Evolutionary conservation across 106 monocot genomes (phyloP).

Genomic region (Platanthera guangdongensis): DNA sequence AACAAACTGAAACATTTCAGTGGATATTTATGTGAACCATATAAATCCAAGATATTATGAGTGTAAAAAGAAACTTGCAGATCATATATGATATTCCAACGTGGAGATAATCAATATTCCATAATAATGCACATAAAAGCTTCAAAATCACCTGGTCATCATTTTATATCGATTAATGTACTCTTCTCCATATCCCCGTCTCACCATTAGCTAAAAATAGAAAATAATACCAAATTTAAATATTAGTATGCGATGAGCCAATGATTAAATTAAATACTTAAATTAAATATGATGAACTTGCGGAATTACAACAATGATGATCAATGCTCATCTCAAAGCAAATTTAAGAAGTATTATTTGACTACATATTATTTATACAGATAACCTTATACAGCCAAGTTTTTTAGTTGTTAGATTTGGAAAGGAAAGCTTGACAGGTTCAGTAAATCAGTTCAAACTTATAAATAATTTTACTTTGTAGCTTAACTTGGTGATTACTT

Average conservation of each 20-base stretch:
- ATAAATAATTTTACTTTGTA: not conserved
- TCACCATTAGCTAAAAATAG: conserved; percentile 78
- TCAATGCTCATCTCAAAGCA: not conserved
- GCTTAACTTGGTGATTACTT: not conserved
- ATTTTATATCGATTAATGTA: conserved; percentile 97
- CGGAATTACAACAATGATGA: not conserved
- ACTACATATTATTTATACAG: not conserved
- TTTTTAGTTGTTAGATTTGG: not conserved
- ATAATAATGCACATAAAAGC: not conserved
- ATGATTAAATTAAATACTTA: not conserved
- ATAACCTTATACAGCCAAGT: not conserved
- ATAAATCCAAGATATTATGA: not conserved
- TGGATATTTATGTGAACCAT: not conserved
- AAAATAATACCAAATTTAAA: not conserved
- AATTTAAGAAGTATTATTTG: not conserved
- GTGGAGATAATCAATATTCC: not conserved
- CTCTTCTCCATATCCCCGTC: conserved; percentile 91
- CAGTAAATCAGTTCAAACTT: not conserved
- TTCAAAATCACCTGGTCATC: conserved; percentile 77
- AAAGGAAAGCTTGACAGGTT: not conserved
- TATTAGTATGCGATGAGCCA: not conserved
- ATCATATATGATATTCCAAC: not conserved
- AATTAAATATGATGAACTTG: not conserved
- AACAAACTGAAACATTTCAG: not conserved
- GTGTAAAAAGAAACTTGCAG: not conserved